phyloP scores from a whole-genome alignment of 1,284 basidiomycete genomes.

The Ceratobasidium sp. region DNA sequence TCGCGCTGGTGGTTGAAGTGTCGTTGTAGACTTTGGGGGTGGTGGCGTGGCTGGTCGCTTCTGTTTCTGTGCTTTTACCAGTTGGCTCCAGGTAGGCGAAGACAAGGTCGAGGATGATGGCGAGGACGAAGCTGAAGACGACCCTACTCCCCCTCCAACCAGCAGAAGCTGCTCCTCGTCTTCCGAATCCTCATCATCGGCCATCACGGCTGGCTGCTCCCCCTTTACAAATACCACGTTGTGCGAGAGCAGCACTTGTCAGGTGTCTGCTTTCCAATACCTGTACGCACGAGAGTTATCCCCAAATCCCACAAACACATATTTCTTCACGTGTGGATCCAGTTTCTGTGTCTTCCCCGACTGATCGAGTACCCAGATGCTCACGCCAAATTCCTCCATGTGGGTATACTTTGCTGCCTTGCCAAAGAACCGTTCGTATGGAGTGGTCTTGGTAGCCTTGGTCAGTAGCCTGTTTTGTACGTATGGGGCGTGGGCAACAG shows the following conservation, averaged over 20 bases:
- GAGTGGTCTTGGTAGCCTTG: not conserved
- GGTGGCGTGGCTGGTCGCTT: too few species aligned
- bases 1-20: too few species aligned
- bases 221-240: not conserved
- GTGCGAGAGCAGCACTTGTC: not conserved
- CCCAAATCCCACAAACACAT: not conserved
- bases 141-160: too few species aligned
- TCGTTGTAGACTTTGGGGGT: too few species aligned
- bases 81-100: too few species aligned
- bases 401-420: not conserved
- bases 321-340: not conserved
- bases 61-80: too few species aligned
- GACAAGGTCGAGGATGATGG: too few species aligned
- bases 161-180: not conserved
- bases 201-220: too few species aligned
- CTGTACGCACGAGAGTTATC: not conserved
- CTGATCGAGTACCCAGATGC: not conserved
- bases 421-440: not conserved
- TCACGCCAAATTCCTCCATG: conserved; percentile 11
- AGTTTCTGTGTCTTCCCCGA: not conserved
- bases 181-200: not conserved
- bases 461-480: not conserved
- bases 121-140: too few species aligned
- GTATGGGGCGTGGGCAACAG: not conserved
- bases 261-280: not conserved